Percentiles rank a stretch among this genome's conserved stretches.
These are phyloP conservation scores for Conringia planisiliqua DNA, from an alignment of 345 rosid genomes.

Conservation along the genomic window DNA sequence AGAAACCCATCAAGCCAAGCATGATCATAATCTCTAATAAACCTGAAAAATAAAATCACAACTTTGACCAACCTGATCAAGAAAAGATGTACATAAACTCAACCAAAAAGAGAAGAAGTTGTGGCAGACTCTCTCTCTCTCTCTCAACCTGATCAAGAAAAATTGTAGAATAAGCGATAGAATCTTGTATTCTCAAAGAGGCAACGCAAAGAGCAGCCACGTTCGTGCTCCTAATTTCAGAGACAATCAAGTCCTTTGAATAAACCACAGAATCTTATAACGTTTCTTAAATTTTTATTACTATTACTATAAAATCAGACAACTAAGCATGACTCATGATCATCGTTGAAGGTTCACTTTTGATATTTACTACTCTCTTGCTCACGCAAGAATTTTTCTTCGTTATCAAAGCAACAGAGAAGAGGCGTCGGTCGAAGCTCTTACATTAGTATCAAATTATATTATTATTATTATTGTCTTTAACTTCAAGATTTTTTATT, in stretches of 20 bases:
- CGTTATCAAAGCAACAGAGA: neutral
- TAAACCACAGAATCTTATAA: constrained; percentile 1
- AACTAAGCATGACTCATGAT: neutral
- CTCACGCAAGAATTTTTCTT: neutral
- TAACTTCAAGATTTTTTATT: neutral
- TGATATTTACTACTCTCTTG: neutral
- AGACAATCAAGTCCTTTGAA: constrained; percentile 11
- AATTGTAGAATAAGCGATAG: neutral
- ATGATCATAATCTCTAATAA: constrained; percentile 7
- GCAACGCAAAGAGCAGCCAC: constrained; percentile 9
- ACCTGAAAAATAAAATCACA: neutral
- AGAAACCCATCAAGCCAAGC: constrained; percentile 7
- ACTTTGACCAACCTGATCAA: neutral
- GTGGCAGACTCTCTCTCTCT: neutral
- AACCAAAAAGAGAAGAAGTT: constrained; percentile 2
- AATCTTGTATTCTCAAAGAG: neutral
- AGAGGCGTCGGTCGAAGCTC: neutral
- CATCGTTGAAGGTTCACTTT: neutral
- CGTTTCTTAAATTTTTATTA: neutral
- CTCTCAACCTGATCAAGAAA: neutral
- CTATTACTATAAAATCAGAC: neutral
- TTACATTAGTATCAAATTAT: neutral
- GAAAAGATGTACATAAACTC: constrained; percentile 6
- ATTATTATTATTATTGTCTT: too few species aligned
- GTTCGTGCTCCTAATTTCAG: constrained; percentile 20